phyloP scores from a whole-genome alignment of 257 asterid genomes.

The Solanum medicagineum region DNA sequence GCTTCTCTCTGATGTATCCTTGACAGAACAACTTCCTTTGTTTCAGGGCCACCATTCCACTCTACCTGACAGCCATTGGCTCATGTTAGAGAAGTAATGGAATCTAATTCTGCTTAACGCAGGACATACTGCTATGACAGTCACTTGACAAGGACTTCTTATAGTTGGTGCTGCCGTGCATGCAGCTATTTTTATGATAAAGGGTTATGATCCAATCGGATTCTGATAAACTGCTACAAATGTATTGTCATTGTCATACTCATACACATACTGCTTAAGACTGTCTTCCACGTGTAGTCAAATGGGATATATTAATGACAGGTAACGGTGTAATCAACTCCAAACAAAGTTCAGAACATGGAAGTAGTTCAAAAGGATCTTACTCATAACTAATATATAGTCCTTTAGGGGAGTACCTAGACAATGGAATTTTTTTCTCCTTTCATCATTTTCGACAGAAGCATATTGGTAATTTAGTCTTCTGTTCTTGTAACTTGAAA shows the following conservation, averaged over 20 bases:
- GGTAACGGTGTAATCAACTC: not conserved
- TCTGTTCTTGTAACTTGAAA: not conserved
- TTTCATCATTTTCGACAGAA: not conserved
- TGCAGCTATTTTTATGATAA: not conserved
- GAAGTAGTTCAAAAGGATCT: not conserved
- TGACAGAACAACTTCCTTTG: constrained; percentile 60
- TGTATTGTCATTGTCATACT: not conserved
- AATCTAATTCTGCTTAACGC: not conserved
- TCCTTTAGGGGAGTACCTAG: not conserved
- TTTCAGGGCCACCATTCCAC: constrained; percentile 76
- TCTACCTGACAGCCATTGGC: constrained; percentile 48
- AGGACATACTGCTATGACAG: no score
- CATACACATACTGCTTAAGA: not conserved
- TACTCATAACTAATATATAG: not conserved
- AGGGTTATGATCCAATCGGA: not conserved
- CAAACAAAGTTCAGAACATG: not conserved
- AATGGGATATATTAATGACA: not conserved
- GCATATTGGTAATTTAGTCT: not conserved
- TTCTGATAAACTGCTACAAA: not conserved
- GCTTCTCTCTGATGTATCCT: constrained; percentile 83
- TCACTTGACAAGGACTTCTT: not conserved
- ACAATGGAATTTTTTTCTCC: not conserved
- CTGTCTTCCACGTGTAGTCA: not conserved
- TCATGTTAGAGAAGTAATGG: not conserved
- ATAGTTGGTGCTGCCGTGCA: not conserved